A percentile compares a stretch with the other conserved stretches of the same genome.
phyloP scores from a whole-genome alignment of 2,329 filamentous ascomycete species.

The Xylariaceae sp. region DNA sequence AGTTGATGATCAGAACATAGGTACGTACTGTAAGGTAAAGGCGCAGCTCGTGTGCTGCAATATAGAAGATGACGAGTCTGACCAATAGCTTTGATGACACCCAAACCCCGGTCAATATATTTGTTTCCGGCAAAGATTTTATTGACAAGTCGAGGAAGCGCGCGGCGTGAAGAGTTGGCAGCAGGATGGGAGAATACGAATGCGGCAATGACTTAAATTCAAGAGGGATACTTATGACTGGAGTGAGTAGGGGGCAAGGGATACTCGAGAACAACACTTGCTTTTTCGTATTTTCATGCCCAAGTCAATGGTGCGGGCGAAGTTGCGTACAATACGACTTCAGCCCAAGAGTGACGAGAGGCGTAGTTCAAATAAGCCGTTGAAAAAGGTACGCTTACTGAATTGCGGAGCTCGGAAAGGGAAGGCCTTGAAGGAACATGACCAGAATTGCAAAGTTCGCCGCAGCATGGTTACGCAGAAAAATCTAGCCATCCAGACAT shows the following conservation, averaged over 20 bases:
- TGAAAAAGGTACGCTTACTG: constrained; percentile 13
- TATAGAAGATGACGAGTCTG: neutral
- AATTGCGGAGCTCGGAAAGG: constrained; percentile 13
- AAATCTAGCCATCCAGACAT: constrained; percentile 8
- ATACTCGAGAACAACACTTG: neutral
- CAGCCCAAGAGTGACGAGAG: constrained; percentile 7
- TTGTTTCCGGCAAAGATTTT: constrained; percentile 12
- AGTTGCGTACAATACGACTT: constrained; percentile 6
- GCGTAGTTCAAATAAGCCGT: constrained; percentile 16
- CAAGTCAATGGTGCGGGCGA: constrained; percentile 3
- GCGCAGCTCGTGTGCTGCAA: neutral
- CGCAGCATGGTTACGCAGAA: constrained; percentile 19
- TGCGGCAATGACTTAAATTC: no score
- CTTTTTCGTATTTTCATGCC: constrained; percentile 5
- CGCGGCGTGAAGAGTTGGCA: constrained; percentile 1
- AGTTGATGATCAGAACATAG: constrained; percentile 12
- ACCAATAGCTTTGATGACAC: constrained; percentile 11
- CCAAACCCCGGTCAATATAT: constrained; percentile 9
- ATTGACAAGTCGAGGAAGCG: constrained; percentile 6
- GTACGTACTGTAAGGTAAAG: no score
- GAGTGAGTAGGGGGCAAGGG: constrained; percentile 1
- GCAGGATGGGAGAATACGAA: no score
- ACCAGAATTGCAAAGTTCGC: constrained; percentile 8
- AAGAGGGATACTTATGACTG: no score
- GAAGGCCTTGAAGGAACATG: constrained; percentile 5